Evolutionary conservation across 2,329 filamentous ascomycete genomes (phyloP).

Genomic region (Didymellaceae sp.): DNA sequence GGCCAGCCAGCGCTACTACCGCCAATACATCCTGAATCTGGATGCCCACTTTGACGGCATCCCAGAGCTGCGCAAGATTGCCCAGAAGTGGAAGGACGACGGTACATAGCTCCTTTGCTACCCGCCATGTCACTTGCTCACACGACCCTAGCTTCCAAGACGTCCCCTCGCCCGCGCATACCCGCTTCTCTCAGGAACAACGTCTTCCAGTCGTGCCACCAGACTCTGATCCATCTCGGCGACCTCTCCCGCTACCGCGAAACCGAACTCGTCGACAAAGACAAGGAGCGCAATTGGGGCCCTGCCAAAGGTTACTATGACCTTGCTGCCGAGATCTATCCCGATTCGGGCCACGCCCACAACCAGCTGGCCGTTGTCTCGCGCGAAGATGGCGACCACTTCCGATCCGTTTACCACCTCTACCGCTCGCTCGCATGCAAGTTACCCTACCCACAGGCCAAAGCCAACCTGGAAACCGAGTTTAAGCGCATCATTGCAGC

Average conservation of each 20-base stretch:
- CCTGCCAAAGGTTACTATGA: constrained; percentile 83
- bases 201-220: constrained; percentile 78
- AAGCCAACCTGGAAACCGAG: constrained; percentile 78
- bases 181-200: constrained; percentile 61
- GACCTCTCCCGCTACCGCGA: constrained; percentile 89
- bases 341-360: constrained; percentile 79
- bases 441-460: constrained; percentile 76
- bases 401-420: constrained; percentile 87
- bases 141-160: constrained; percentile 46
- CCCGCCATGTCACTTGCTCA: constrained; percentile 33
- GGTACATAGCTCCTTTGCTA: constrained; percentile 25
- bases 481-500: constrained; percentile 70
- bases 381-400: constrained; percentile 76
- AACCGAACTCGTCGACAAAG: constrained; percentile 70
- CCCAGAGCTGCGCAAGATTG: constrained; percentile 64
- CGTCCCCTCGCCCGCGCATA: constrained; percentile 38
- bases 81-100: constrained; percentile 51
- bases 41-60: constrained; percentile 65
- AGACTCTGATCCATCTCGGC: constrained; percentile 83
- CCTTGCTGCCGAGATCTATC: constrained; percentile 79
- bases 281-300: constrained; percentile 76
- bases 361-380: constrained; percentile 92
- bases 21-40: constrained; percentile 80
- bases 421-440: constrained; percentile 81
- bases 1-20: constrained; percentile 86